Evolutionary conservation across 129 eudicot genomes (phyloP).

Genomic region (Centella asiatica): DNA sequence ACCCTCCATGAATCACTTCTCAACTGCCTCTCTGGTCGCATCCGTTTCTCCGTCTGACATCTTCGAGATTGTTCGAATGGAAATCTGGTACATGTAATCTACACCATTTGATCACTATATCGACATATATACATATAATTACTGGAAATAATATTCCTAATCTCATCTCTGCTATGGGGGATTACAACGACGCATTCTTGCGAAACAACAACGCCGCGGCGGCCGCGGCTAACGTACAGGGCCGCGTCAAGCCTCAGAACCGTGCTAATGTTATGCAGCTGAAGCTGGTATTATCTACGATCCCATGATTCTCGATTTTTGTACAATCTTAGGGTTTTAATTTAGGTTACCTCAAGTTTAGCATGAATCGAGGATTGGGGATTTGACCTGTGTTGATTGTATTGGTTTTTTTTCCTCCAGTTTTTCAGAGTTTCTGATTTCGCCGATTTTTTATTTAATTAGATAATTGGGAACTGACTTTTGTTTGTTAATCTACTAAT

Average conservation of each 20-base stretch:
- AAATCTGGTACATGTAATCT: too few species aligned
- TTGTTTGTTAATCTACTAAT: too few species aligned
- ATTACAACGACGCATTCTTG: slow-evolving; percentile 56
- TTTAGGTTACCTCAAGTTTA: background rate
- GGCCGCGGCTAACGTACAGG: slow-evolving; percentile 50
- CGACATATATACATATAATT: background rate
- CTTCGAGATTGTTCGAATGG: too few species aligned
- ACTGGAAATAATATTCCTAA: background rate
- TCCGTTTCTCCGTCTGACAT: too few species aligned
- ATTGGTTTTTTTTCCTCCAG: too few species aligned
- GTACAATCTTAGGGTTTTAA: background rate
- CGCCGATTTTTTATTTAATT: too few species aligned
- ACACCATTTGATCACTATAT: background rate
- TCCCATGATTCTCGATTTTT: background rate
- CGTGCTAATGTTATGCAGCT: slow-evolving; percentile 87
- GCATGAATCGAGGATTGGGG: background rate
- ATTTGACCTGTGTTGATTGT: background rate
- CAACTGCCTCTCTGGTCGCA: too few species aligned
- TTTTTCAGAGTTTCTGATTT: too few species aligned
- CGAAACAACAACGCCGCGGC: slow-evolving; percentile 49
- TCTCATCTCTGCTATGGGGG: slow-evolving; percentile 45
- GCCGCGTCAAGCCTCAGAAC: slow-evolving; percentile 80
- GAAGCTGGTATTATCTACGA: slow-evolving; percentile 24
- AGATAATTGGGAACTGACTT: too few species aligned
- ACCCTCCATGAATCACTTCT: background rate